Base-by-base conservation (phyloP, 495 filamentous ascomycete genomes). In the Aspergillus avenaceus region DNA sequence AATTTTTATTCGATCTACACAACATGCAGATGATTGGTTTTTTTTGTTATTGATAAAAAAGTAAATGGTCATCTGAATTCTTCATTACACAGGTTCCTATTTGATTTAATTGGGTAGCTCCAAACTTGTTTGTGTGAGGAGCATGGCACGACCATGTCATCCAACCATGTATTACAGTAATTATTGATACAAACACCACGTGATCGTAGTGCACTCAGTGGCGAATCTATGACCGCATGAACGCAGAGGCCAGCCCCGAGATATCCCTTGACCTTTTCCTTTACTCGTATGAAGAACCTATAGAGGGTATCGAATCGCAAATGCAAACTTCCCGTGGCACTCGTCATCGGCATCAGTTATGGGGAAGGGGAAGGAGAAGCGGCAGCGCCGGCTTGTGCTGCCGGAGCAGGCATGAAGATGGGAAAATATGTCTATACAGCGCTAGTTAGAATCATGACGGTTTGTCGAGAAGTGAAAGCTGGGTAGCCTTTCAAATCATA, bases 331-430 rank as follows among this genome's bases (percentile, higher is more conserved):
- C 56, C 56, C 44, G 41, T 40, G 23, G 34, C 44, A 29, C 12
- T 9, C 29, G 32, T n/a, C n/a, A 19, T 8, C 7, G 37, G 14
- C 31, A 19, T 41, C 26, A 44, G 34, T 58, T 60, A 72, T 21
- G 75, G 64, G 18, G 68, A 74, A 31, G 78, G 66, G 23, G 70
- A 64, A 7, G 77, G 65, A 43, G 67, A 64, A 58, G 71, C 49
- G 59, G 72, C 63, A 55, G 74, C 62, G 53, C 70, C 59, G 27
- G 63, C 66, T 11, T 56, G 59, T 14, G 61, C 59, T 13, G 59
- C 50, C 47, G 75, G 70, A 2, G 79, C 80, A 29, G 89, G 90
- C 48, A 95, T 65, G 72, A 96, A 95, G 48, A 96, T 71, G 13
- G 87, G 88, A 55, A 95, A 79, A 64, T 96, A 96, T 43, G 87